A percentile compares a stretch with the other conserved stretches of the same genome.
These are phyloP conservation scores for Backusella tuberculispora DNA, from an alignment of 192 early-diverging fungal genomes.

Conservation along the genomic window DNA sequence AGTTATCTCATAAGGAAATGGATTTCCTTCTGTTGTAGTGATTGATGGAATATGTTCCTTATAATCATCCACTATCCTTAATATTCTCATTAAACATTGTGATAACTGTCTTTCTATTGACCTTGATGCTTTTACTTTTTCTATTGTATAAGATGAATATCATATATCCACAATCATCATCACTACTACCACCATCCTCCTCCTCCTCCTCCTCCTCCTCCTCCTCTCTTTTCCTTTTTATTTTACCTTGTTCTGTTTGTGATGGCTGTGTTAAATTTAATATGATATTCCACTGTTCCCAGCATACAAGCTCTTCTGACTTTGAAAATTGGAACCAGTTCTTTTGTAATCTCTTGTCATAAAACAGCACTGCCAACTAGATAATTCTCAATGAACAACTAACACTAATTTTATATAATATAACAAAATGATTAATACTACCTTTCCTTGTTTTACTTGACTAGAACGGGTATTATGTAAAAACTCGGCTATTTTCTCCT, in stretches of 20 bases:
- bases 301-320: slow-evolving; percentile 59
- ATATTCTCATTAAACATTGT: slow-evolving; percentile 51
- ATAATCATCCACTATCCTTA: slow-evolving; percentile 61
- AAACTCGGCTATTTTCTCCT: slow-evolving; percentile 55
- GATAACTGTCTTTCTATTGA: slow-evolving; percentile 50
- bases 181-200: not conserved
- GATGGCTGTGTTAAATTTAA: slow-evolving; percentile 48
- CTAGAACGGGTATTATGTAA: slow-evolving; percentile 40
- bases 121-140: slow-evolving; percentile 48
- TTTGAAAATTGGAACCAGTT: slow-evolving; percentile 59
- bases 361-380: slow-evolving; percentile 64
- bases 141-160: slow-evolving; percentile 27
- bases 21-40: slow-evolving; percentile 59
- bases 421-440: slow-evolving; percentile 21
- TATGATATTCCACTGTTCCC: slow-evolving; percentile 67
- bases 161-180: not conserved
- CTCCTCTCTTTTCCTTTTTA: not conserved
- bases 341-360: slow-evolving; percentile 62
- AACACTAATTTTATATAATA: not conserved
- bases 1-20: slow-evolving; percentile 64
- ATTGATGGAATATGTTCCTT: slow-evolving; percentile 71
- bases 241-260: slow-evolving; percentile 53
- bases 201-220: no score
- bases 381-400: not conserved
- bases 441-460: slow-evolving; percentile 54